These are phyloP conservation scores for Aureobasidium sp. DNA, from an alignment of 2,329 filamentous ascomycete genomes.

Conservation along the genomic window DNA sequence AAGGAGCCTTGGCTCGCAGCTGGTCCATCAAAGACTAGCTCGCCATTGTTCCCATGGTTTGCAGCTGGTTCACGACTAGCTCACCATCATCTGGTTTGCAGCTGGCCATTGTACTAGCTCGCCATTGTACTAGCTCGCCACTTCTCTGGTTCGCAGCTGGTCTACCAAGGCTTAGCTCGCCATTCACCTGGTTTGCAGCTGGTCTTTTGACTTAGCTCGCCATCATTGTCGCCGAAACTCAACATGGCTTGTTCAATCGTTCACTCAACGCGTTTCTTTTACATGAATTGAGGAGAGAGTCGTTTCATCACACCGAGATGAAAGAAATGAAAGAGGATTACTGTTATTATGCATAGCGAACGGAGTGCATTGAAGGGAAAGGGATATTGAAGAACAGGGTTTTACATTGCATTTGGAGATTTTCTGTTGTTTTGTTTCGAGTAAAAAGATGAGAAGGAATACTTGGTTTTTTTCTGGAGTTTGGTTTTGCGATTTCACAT, in stretches of 20 bases:
- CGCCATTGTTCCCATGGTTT: not conserved
- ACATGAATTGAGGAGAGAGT: not conserved
- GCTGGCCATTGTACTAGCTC: not conserved
- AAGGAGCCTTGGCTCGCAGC: not conserved
- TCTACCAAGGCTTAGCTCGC: not conserved
- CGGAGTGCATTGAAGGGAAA: not conserved
- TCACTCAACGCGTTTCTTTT: not conserved
- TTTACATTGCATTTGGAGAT: not conserved
- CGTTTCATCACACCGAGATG: not conserved
- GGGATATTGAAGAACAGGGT: not conserved
- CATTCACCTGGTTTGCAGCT: not conserved
- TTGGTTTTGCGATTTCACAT: not conserved
- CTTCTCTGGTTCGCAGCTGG: not conserved
- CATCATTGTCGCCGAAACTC: not conserved
- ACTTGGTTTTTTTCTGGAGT: not conserved
- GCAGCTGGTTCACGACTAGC: conserved; percentile 8
- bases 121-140: conserved; percentile 9
- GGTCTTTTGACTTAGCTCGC: not conserved
- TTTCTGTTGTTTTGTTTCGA: not conserved
- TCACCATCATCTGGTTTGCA: conserved; percentile 2
- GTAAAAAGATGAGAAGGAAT: not conserved
- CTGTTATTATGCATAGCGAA: conserved; percentile 6
- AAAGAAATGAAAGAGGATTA: no score
- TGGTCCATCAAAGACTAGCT: conserved; percentile 3
- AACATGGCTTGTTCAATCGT: not conserved